phyloP scores from a whole-genome alignment of 148 eudicot genomes.

The Pharnaceum exiguum region DNA sequence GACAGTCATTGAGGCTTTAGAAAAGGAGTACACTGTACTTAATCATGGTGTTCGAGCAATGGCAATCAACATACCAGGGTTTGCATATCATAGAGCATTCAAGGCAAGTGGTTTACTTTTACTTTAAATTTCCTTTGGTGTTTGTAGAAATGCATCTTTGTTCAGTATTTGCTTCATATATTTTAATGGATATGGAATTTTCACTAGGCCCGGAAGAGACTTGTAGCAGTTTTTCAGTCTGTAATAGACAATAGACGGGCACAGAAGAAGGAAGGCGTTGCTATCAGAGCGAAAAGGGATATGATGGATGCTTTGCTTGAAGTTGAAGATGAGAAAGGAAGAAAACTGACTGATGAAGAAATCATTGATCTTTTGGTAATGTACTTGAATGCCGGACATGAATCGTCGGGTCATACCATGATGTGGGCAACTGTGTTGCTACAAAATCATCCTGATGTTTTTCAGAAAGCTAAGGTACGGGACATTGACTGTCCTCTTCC shows the following conservation, averaged over 20 bases:
- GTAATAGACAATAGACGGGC: conserved; percentile 48
- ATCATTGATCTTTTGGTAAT: conserved; percentile 72
- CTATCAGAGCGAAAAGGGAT: conserved; percentile 40
- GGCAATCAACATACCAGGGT: conserved; percentile 84
- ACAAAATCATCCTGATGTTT: conserved; percentile 61
- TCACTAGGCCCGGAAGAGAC: conserved; percentile 64
- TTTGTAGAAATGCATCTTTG: background rate
- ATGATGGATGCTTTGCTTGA: conserved; percentile 82
- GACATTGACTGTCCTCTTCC: background rate
- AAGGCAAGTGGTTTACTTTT: conserved; percentile 34
- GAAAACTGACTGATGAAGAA: conserved; percentile 66
- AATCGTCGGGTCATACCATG: conserved; percentile 85
- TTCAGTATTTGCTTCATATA: background rate
- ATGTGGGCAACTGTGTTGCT: conserved; percentile 84
- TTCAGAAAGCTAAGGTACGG: conserved; percentile 70
- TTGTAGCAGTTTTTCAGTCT: conserved; percentile 55
- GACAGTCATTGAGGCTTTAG: conserved; percentile 51
- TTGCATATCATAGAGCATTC: conserved; percentile 71
- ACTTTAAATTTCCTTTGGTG: background rate
- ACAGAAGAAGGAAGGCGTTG: conserved; percentile 21
- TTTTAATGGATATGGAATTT: background rate
- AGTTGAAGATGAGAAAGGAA: conserved; percentile 68
- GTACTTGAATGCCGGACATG: conserved; percentile 97
- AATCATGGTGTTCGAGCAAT: conserved; percentile 78
- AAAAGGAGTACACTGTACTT: conserved; percentile 57